Evolutionary conservation across 164 flowering plant genomes (phyloP).

Genomic region (Berberis vulgaris): DNA sequence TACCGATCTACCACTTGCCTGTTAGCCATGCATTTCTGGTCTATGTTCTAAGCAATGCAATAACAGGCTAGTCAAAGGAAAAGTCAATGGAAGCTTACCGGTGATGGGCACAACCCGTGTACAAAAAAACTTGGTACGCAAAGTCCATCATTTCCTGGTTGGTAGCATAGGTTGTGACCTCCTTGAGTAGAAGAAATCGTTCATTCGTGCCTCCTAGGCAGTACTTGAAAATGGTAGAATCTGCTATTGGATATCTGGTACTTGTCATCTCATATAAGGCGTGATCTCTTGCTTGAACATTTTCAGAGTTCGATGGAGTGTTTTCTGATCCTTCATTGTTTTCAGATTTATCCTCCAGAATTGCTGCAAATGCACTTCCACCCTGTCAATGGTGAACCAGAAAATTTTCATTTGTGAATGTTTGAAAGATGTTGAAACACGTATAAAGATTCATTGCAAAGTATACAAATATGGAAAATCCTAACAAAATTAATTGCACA

Average conservation of each 20-base stretch:
- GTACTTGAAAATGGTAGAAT: conserved; percentile 59
- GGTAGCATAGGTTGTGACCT: conserved; percentile 41
- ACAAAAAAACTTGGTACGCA: conserved; percentile 65
- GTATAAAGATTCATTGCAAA: too few relatives aligned
- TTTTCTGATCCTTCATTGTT: conserved; percentile 34
- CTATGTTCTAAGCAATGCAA: not conserved
- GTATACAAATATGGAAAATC: too few relatives aligned
- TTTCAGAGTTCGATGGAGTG: conserved; percentile 55
- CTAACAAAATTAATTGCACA: too few relatives aligned
- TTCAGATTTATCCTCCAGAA: conserved; percentile 22
- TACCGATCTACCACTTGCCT: too few relatives aligned
- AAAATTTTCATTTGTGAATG: not conserved
- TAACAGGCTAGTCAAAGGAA: not conserved
- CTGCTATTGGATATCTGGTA: conserved; percentile 39
- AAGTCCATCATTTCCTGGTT: conserved; percentile 52
- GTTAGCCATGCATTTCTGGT: too few relatives aligned
- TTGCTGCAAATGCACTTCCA: conserved; percentile 20
- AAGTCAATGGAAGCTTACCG: conserved; percentile 29
- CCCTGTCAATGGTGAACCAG: conserved; percentile 23
- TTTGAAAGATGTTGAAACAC: too few relatives aligned
- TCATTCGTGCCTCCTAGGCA: conserved; percentile 66
- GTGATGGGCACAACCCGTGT: conserved; percentile 85
- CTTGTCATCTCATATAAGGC: conserved; percentile 22
- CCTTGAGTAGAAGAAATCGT: conserved; percentile 63
- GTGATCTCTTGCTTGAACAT: conserved; percentile 40